Conservation (phyloP, 2,329 filamentous ascomycete species). For the Beauveria sp. region DNA sequence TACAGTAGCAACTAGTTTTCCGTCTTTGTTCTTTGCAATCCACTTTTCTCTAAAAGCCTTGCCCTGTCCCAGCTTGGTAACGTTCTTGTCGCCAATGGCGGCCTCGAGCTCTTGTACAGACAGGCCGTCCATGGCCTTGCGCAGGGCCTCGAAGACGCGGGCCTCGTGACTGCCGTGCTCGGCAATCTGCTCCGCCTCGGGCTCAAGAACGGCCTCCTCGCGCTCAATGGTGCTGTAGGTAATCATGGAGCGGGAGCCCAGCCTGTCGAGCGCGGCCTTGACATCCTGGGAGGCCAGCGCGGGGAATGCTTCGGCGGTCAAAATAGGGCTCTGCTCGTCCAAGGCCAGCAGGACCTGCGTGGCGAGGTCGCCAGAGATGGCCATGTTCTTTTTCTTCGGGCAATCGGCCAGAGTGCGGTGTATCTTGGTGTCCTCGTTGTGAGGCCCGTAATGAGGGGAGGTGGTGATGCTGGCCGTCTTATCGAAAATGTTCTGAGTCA, state of each 20-base stretch:
- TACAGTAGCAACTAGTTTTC: slow-evolving; percentile 47
- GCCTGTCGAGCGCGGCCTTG: slow-evolving; percentile 82
- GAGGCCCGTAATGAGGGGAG: not conserved
- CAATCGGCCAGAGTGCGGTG: not conserved
- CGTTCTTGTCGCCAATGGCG: slow-evolving; percentile 64
- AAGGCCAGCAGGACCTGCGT: slow-evolving; percentile 59
- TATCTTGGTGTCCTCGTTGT: not conserved
- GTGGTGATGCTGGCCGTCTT: slow-evolving; percentile 5
- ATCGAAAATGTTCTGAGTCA: slow-evolving; percentile 11
- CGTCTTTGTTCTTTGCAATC: slow-evolving; percentile 55
- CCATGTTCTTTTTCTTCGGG: slow-evolving; percentile 29
- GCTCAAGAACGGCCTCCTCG: slow-evolving; percentile 69
- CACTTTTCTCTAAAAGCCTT: slow-evolving; percentile 83
- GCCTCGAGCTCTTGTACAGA: slow-evolving; percentile 67
- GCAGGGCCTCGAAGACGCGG: slow-evolving; percentile 69
- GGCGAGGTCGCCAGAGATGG: slow-evolving; percentile 48
- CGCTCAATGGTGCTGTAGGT: slow-evolving; percentile 75
- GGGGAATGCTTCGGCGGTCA: slow-evolving; percentile 65
- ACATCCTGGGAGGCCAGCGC: slow-evolving; percentile 57
- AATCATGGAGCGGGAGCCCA: slow-evolving; percentile 80
- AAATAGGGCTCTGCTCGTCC: slow-evolving; percentile 53
- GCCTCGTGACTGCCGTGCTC: slow-evolving; percentile 74
- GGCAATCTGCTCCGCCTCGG: slow-evolving; percentile 65
- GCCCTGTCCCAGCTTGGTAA: slow-evolving; percentile 78
- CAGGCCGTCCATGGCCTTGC: slow-evolving; percentile 67